Evolutionary conservation across 768 basidiomycete genomes (phyloP), one percentile per base, ranked within the genome.

Genomic region (Hygrocybe coccinea): DNA sequence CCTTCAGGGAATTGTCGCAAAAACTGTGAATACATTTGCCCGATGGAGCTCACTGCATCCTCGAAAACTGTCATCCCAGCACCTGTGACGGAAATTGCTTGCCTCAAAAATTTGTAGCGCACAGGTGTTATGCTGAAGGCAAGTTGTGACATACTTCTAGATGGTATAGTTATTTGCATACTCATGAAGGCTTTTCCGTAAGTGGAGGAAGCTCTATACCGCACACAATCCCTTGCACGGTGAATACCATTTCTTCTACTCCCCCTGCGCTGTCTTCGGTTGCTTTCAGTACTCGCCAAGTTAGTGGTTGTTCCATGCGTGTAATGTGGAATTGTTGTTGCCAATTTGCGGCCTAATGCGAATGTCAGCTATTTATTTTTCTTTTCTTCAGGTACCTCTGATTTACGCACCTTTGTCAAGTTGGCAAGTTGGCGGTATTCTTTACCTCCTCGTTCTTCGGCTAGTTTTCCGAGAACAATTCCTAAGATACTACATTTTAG

Each of bases 201-300:
- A 56, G 15, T 7, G 55, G 55, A 2, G 33, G 55, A 9, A 56
- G 29, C 17, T 56, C 55, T 8, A 19, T 36, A 4, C 36, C 44
- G 46, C 35, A 49, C 14, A 56, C 39, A n/a, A 56, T 33, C 15
- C 55, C 55, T 50, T 51, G 55, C 14, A 50, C 22, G 25, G 19
- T 49, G 12, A 56, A 25, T 24, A 56, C 49, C 36, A 51, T 39
- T 39, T 56, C 55, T 35, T 56, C 55, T 11, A 47, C 24, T 15
- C 3, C 3, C 14, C 19, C 19, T 3, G 3, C 19, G 11, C 12
- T 41, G 4, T 15, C 39, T 15, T 3, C 39, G 5, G 14, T 21
- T 3, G 39, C 39, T 15, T 15, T 21, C 4, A 41, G 15, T 11
- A 41, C 14, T 41, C 39, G 14, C 39, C 39, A 41, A 3, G 39